Evolutionary conservation across 257 asterid genomes (phyloP).

Genomic region (Salvia hispanica): DNA sequence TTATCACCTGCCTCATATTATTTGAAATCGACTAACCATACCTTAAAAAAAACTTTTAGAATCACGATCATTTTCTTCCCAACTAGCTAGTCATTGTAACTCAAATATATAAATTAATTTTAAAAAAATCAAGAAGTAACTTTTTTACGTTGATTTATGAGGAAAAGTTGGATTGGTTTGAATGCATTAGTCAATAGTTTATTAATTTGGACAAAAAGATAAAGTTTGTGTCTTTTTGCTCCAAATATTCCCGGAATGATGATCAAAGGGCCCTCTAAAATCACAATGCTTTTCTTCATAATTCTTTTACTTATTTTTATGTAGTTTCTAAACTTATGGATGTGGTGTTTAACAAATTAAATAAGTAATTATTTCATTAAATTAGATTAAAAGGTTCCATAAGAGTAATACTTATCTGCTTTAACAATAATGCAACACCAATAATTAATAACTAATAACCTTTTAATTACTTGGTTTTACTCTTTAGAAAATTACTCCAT

Average conservation of each 20-base stretch:
- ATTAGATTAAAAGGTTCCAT: neutral
- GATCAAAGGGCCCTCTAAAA: conserved; percentile 58
- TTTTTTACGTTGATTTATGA: neutral
- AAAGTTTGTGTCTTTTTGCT: conserved; percentile 44
- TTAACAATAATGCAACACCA: conserved; percentile 12
- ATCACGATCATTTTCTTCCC: too few relatives aligned
- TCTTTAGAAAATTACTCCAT: neutral
- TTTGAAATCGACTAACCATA: too few relatives aligned
- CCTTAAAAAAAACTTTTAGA: too few relatives aligned
- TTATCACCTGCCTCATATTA: too few relatives aligned
- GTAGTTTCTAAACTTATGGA: conserved; percentile 5
- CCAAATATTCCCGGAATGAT: conserved; percentile 67
- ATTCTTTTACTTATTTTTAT: conserved; percentile 5
- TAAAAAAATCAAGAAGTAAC: neutral
- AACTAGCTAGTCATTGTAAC: too few relatives aligned
- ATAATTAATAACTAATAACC: neutral
- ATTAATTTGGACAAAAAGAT: conserved; percentile 45
- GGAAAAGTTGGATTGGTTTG: conserved; percentile 22
- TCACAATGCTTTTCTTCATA: conserved; percentile 32
- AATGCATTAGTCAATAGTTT: conserved; percentile 53
- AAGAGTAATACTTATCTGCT: neutral
- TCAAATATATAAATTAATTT: neutral
- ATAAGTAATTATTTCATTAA: neutral
- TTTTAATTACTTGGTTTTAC: neutral
- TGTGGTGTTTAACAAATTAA: neutral